Evolutionary conservation across 2,329 filamentous ascomycete species (phyloP), one percentile per base, ranked within the genome.

Genomic region (Colletotrichum gigasporum): DNA sequence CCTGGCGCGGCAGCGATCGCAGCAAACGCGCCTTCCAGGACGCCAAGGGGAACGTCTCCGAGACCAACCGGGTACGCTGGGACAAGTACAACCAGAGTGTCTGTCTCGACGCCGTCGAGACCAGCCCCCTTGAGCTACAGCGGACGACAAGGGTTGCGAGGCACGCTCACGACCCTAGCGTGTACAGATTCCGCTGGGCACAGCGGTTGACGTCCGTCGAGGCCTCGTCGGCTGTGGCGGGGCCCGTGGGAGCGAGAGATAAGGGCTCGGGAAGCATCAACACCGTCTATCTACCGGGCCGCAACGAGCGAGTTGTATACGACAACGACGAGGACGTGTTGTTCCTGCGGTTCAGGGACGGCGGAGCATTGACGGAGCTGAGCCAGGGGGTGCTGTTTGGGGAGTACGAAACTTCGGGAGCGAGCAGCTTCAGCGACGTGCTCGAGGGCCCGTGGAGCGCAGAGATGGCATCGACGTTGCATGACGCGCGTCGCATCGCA

Each of bases 401-500:
- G 34, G 61, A 61, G 24, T 65, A 50, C 18, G 50, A 65, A 12
- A 42, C 62, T 14, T 61, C 50, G 2, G 55, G 61, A 11, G 35
- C 50, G 35, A 55, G 47, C 7, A 64, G 65, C n/a, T 45, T 65
- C 18, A 58, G 63, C 20, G 60, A 66, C 4, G 48, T 73, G 7
- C 66, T 71, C 44, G 73, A 72, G 20, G 75, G 68, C 11, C 70
- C 70, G 22, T 76, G 74, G 74, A 74, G 72, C 7, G 24, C 55
- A 5, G 70, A 73, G 58, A 69, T 74, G 66, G 69, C 71, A 1
- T 55, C 67, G 32, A 69, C 73, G 5, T 47, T 76, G 34, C 68
- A 67, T 3, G 47, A 37, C 3, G 74, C 71, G 1, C 69, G 59
- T 4, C 70, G 63, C 30, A 58, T 76, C 30, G 73, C 74, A 2